Evolutionary conservation across 306 rosid species (phyloP).

Genomic region (Potentilla sterilis): DNA sequence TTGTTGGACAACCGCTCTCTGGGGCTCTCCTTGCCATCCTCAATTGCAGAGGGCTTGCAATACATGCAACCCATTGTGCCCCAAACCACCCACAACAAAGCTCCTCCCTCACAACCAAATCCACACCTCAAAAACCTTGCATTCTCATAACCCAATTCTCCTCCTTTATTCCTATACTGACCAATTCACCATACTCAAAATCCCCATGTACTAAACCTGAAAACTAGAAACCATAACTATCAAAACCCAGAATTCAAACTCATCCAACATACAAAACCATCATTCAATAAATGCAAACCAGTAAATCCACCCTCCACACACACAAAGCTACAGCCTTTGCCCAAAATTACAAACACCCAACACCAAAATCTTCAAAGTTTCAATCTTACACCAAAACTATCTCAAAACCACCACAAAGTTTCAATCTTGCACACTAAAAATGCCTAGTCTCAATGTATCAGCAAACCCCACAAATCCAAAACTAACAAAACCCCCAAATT

Average conservation of each 20-base stretch:
- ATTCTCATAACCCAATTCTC: constrained; percentile 31
- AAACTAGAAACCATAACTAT: constrained; percentile 13
- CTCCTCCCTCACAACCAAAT: constrained; percentile 45
- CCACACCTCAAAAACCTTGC: constrained; percentile 40
- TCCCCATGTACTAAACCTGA: constrained; percentile 5
- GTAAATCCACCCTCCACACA: constrained; percentile 25
- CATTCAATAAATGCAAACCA: constrained; percentile 31
- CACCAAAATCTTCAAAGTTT: constrained; percentile 37
- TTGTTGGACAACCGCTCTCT: constrained; percentile 70
- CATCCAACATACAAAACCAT: constrained; percentile 28
- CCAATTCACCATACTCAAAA: constrained; percentile 18
- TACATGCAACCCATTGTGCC: constrained; percentile 78
- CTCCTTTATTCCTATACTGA: constrained; percentile 28
- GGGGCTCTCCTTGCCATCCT: constrained; percentile 94
- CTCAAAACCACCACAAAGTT: constrained; percentile 25
- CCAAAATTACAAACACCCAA: constrained; percentile 16
- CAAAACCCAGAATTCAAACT: constrained; percentile 33
- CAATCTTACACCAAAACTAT: constrained; percentile 24
- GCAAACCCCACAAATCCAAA: constrained; percentile 15
- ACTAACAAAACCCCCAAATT: constrained; percentile 20
- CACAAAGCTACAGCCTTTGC: constrained; percentile 6
- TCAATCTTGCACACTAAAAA: constrained; percentile 28
- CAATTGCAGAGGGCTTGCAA: constrained; percentile 96
- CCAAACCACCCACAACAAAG: constrained; percentile 42
- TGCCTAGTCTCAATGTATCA: constrained; percentile 21